Base-by-base conservation (phyloP, 1,139 yeast species). In the Sugiyamaella pinicola region DNA sequence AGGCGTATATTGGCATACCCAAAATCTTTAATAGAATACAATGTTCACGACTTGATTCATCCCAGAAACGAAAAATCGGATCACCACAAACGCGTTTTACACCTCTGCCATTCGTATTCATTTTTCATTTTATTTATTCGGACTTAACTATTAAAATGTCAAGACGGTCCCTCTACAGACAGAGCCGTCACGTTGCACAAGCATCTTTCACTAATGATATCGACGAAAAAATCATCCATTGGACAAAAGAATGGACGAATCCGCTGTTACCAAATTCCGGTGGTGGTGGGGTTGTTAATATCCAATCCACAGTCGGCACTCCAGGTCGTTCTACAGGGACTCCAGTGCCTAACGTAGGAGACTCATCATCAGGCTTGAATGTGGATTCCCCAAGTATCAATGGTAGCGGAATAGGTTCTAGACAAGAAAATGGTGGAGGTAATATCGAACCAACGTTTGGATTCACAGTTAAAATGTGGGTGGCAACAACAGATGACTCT, bases 381-480 rank as follows among this genome's bases (percentile, higher is more conserved):
- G 52, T 43, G 7, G 52, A 55, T 13, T 52, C 58, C 6, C 56
- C 56, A 1, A 42, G 40, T 17, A 15, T 51, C 39, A 49, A 55
- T 19, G 55, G 56, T 8, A 7, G 35, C 21, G 26, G 19, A n/a
- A 53, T 1, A 53, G 58, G 29, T 55, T 57, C 39, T 56, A 59
- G 56, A 28, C 49, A 54, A 17, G 47, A 33, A 53, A 58, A 15
- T 21, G 55, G 42, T 13, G 46, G 29, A n/a, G 15, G n/a, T n/a
- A n/a, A 17, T 17, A 47, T 38, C 7, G 29, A 19, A 13, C 42
- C 45, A n/a, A 40, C 58, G 59, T 34, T 47, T n/a, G 55, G 58
- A 21, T 77, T 76, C 60, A 64, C 64, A 45, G 73, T 77, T 13
- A 76, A 73, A 61, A 70, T 76, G 22, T 78, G 83, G 83, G 66